Evolutionary conservation across 768 basidiomycete species (phyloP).

Genomic region (Suillus weaverae): DNA sequence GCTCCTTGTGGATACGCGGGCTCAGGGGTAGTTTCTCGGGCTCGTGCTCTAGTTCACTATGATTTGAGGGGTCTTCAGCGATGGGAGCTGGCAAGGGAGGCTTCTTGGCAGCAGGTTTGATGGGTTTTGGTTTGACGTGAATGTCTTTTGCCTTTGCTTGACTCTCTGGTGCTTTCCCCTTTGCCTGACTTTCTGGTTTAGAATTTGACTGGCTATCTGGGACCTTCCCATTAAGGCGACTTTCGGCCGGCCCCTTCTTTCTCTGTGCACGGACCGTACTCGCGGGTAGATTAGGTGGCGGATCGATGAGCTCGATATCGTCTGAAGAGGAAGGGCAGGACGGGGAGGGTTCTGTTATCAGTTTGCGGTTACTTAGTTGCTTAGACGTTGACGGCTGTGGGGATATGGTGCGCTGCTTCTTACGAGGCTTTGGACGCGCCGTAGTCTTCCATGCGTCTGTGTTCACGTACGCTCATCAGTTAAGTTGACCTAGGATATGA

Average conservation of each 20-base stretch:
- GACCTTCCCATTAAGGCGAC: not conserved
- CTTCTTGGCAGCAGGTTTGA: slow-evolving; percentile 5
- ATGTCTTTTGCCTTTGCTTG: not conserved
- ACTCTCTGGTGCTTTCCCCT: slow-evolving; percentile 4
- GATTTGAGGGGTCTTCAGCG: not conserved
- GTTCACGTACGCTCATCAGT: slow-evolving; percentile 5
- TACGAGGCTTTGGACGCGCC: slow-evolving; percentile 19
- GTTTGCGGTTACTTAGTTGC: slow-evolving; percentile 3
- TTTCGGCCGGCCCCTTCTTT: slow-evolving; percentile 17
- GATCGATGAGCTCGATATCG: slow-evolving; percentile 7
- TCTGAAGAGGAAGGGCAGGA: not conserved
- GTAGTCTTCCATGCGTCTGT: slow-evolving; percentile 9
- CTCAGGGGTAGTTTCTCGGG: not conserved
- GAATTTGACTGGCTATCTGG: slow-evolving; percentile 9
- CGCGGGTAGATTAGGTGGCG: slow-evolving; percentile 10
- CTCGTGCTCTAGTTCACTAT: not conserved
- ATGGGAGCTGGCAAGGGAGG: slow-evolving; percentile 16
- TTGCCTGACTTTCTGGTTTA: slow-evolving; percentile 9
- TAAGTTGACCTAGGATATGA: not conserved
- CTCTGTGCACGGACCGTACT: slow-evolving; percentile 11
- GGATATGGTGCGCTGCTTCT: slow-evolving; percentile 18
- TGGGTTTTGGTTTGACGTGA: slow-evolving; percentile 1
- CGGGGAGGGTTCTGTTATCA: not conserved
- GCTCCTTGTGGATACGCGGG: slow-evolving; percentile 18
- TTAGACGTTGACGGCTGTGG: slow-evolving; percentile 22